Conservation (phyloP, 768 basidiomycete species). For the Lactifluus pinguis region DNA sequence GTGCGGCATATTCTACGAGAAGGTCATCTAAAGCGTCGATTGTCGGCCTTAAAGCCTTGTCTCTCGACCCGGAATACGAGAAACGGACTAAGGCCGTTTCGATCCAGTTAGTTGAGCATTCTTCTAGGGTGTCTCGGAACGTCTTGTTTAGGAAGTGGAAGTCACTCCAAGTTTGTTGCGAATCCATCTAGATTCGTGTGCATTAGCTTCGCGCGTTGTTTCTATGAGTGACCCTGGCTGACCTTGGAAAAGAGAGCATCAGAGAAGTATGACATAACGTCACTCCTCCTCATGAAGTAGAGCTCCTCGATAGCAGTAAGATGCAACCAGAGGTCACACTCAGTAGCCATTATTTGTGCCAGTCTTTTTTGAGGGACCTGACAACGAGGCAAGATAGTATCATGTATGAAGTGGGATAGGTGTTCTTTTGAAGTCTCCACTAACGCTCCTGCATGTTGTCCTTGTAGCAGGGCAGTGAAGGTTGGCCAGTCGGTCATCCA, state of each 20-base stretch:
- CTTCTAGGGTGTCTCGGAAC: slow-evolving; percentile 57
- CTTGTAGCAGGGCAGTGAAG: slow-evolving; percentile 10
- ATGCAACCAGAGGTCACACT: slow-evolving; percentile 59
- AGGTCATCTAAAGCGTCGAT: slow-evolving; percentile 61
- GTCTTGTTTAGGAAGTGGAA: slow-evolving; percentile 79
- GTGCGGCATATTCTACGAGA: slow-evolving; percentile 67
- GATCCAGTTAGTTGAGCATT: slow-evolving; percentile 46
- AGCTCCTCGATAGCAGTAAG: slow-evolving; percentile 56
- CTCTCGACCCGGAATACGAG: slow-evolving; percentile 49
- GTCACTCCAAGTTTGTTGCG: slow-evolving; percentile 61
- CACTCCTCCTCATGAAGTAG: slow-evolving; percentile 71
- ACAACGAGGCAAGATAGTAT: slow-evolving; percentile 52
- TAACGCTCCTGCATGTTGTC: slow-evolving; percentile 16
- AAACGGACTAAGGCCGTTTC: slow-evolving; percentile 63
- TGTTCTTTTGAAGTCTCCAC: slow-evolving; percentile 52
- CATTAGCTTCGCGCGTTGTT: background rate
- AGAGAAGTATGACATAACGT: slow-evolving; percentile 63
- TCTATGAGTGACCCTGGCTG: slow-evolving; percentile 10
- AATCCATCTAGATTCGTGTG: slow-evolving; percentile 51
- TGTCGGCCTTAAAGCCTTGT: slow-evolving; percentile 39
- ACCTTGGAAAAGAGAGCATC: slow-evolving; percentile 73
- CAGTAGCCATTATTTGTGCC: slow-evolving; percentile 50
- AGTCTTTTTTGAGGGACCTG: slow-evolving; percentile 42
- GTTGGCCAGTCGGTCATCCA: slow-evolving; percentile 13
- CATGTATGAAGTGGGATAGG: slow-evolving; percentile 53